Evolutionary conservation across 331 rosid species (phyloP), one percentile per base, ranked within the genome.

Genomic region (Malus hybrid): DNA sequence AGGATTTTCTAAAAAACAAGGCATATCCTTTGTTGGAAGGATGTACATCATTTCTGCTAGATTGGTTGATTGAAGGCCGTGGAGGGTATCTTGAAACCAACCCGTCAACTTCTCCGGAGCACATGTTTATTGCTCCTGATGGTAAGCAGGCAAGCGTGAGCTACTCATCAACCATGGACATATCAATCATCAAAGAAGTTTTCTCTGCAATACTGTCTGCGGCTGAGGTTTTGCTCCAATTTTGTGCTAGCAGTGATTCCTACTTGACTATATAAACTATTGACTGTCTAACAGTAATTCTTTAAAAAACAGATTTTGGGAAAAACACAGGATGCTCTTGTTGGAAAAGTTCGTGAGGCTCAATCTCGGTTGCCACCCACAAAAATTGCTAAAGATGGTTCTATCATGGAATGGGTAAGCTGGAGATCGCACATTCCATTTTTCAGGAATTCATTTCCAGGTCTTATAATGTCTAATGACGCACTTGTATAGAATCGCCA

Each of bases 41-140:
- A 80, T 91, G 99, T 79, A 73, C 87, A 20, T 84, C 73, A 56
- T 94, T 91, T 94, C 88, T 94, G 90, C 84, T 94, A 92, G 96
- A 91, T 90, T 94, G 99, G 99, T 86, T 94, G 88, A 90, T 94
- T 76, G 83, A 94, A 80, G 95, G 95, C 86, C 89, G 12, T 18
- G 89, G 87, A 54, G 97, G 88, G 80, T 86, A 76, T 70, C 84
- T 94, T 67, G 93, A 94, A 88, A 94, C 99, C 70, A 94, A 94
- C 82, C 99, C 99, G 29, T 91, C 99, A 74, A 94, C 99, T 75
- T 94, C 99, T 68, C 99, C 99, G 1, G 99, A 94, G 82, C 99
- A 94, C 85, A 87, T 90, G 97, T 94, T 94, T 79, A 74, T 62
- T 67, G 94, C 99, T 67, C 91, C 99, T 67, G 95, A 84, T 70